These are phyloP conservation scores for Aschersonia sp. DNA, from an alignment of 2,329 filamentous ascomycete species.

Conservation along the genomic window DNA sequence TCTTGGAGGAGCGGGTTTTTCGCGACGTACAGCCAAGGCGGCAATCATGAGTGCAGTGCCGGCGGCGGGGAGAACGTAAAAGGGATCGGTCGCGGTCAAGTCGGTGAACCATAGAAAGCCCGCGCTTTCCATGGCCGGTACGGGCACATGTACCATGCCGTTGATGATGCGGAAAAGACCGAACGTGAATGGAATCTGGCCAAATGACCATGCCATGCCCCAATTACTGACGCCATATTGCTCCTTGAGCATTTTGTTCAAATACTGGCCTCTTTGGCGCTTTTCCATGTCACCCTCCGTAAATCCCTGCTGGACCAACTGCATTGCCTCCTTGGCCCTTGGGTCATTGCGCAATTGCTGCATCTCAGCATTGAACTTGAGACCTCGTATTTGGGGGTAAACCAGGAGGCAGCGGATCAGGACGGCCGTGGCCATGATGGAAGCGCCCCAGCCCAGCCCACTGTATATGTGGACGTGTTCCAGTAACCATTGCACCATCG, in stretches of 20 bases:
- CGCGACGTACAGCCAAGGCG: conserved; percentile 33
- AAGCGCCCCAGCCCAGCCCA: conserved; percentile 71
- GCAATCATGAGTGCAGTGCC: conserved; percentile 42
- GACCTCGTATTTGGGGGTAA: conserved; percentile 35
- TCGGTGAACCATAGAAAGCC: conserved; percentile 69
- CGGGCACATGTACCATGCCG: conserved; percentile 63
- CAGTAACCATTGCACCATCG: conserved; percentile 57
- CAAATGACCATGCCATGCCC: conserved; percentile 22
- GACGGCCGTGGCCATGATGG: conserved; percentile 53
- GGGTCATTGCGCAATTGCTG: conserved; percentile 40
- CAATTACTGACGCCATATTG: conserved; percentile 19
- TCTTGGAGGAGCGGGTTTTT: not conserved
- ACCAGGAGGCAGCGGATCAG: conserved; percentile 51
- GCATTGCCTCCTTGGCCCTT: conserved; percentile 31
- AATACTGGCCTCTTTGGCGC: conserved; percentile 17
- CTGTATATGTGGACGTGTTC: conserved; percentile 70
- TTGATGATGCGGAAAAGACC: conserved; percentile 68
- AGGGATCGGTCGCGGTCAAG: conserved; percentile 63
- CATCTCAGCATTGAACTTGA: conserved; percentile 36
- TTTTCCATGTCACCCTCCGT: conserved; percentile 28
- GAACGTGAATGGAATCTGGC: conserved; percentile 54
- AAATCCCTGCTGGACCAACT: conserved; percentile 33
- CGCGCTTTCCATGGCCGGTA: conserved; percentile 61
- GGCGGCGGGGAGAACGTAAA: conserved; percentile 54
- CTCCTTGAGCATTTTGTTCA: conserved; percentile 21